Conservation (phyloP, 2,329 filamentous ascomycete genomes). For the Stachybotrys elegans region DNA sequence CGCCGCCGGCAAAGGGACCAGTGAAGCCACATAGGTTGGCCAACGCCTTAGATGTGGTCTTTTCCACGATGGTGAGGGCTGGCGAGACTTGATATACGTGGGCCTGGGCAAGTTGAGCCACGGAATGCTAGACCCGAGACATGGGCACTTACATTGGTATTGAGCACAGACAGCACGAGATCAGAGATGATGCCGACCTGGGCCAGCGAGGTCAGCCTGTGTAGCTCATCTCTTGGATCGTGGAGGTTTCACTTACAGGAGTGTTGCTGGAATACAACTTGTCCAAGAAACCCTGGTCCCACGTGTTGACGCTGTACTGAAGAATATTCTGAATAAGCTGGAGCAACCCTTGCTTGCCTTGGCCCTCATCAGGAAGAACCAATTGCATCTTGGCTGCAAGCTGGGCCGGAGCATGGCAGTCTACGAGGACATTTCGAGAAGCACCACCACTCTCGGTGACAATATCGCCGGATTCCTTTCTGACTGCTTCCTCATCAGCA, state of each 20-base stretch:
- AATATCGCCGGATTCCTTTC: conserved; percentile 45
- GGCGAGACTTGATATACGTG: conserved; percentile 95
- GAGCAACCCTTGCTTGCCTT: conserved; percentile 69
- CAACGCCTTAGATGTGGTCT: conserved; percentile 67
- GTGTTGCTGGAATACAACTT: conserved; percentile 92
- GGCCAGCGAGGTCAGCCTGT: no score
- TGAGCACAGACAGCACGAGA: conserved; percentile 75
- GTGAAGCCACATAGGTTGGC: conserved; percentile 73
- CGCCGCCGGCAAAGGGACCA: conserved; percentile 65
- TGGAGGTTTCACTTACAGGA: conserved; percentile 48
- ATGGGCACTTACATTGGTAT: conserved; percentile 71
- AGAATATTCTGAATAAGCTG: conserved; percentile 66
- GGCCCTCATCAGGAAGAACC: conserved; percentile 52
- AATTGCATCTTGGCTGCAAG: conserved; percentile 52
- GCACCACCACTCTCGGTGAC: conserved; percentile 33
- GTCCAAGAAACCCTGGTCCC: conserved; percentile 94
- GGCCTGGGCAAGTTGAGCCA: conserved; percentile 50
- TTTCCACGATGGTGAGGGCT: conserved; percentile 81
- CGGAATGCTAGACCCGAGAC: no score
- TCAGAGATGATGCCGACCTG: conserved; percentile 80
- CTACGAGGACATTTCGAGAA: conserved; percentile 55
- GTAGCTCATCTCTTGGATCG: no score
- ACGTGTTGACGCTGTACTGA: conserved; percentile 92
- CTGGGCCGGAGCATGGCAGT: conserved; percentile 54
- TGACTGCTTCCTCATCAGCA: conserved; percentile 59